These are phyloP conservation scores for Eucalyptus tenuipes DNA, from an alignment of 345 rosid species.

Conservation along the genomic window DNA sequence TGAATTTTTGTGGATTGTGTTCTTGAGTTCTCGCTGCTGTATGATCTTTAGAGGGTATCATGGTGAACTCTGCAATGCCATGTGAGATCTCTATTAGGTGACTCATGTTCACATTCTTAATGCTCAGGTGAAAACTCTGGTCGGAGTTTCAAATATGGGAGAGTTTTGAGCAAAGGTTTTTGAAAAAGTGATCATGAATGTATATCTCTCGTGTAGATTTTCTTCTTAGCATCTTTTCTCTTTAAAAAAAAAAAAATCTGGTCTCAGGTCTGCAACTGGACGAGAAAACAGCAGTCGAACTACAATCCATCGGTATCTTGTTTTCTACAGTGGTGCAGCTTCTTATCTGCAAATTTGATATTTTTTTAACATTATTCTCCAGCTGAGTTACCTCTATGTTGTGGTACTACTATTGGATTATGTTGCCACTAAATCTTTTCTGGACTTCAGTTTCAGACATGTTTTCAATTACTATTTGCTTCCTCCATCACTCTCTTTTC, in stretches of 20 bases:
- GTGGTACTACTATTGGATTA: background rate
- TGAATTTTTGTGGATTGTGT: background rate
- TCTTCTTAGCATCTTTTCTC: background rate
- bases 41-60: background rate
- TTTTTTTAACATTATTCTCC: background rate
- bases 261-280: background rate
- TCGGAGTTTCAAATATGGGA: constrained; percentile 12
- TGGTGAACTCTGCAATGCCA: background rate
- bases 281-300: background rate
- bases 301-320: background rate
- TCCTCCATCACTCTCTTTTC: background rate
- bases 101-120: constrained; percentile 16
- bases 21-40: background rate
- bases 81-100: background rate
- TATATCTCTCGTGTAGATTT: background rate
- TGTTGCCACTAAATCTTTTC: background rate
- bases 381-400: background rate
- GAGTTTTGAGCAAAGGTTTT: constrained; percentile 16
- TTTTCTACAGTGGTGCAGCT: background rate
- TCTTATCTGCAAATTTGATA: background rate
- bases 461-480: background rate
- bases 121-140: constrained; percentile 24
- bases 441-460: background rate
- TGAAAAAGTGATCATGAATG: background rate
- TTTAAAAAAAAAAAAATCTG: background rate